These are phyloP conservation scores for Paramecium sonneborni DNA, from an alignment of 73 alveolate genomes.

Conservation along the genomic window DNA sequence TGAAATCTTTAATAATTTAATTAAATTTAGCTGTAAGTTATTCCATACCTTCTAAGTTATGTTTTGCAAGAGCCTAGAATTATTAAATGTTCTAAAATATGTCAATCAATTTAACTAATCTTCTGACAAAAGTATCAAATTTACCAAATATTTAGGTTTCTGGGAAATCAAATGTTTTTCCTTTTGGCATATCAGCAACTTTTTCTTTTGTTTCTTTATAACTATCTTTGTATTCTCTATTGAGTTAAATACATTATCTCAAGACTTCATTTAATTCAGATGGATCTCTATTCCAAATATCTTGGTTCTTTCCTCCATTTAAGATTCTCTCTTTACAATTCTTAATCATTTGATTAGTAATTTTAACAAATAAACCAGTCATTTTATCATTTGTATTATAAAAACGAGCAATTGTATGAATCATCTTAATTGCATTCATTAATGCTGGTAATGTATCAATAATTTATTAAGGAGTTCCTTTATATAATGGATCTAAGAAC, in stretches of 20 bases:
- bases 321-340: conserved; percentile 97
- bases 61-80: conserved; percentile 96
- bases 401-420: conserved; percentile 99
- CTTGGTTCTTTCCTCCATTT: conserved; percentile 75
- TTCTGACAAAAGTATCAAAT: conserved; percentile 99
- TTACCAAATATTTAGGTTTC: conserved; percentile 99
- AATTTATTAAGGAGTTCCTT: conserved; percentile 98
- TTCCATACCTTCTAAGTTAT: conserved; percentile 98
- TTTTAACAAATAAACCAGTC: conserved; percentile 99
- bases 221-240: conserved; percentile 84
- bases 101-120: conserved; percentile 98
- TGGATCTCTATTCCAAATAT: conserved; percentile 91
- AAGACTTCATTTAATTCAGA: conserved; percentile 95
- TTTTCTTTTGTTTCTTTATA: conserved; percentile 98
- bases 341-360: conserved; percentile 99
- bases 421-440: conserved; percentile 99
- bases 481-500: conserved; percentile 98
- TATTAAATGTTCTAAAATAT: conserved; percentile 96
- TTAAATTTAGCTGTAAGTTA: conserved; percentile 89
- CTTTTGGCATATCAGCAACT: conserved; percentile 98
- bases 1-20: conserved; percentile 93
- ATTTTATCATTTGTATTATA: conserved; percentile 98
- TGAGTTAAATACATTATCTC: conserved; percentile 86
- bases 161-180: conserved; percentile 99
- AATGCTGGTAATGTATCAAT: conserved; percentile 98